Conservation (phyloP, 495 filamentous ascomycete genomes). For the Lasiosphaeria hispida region DNA sequence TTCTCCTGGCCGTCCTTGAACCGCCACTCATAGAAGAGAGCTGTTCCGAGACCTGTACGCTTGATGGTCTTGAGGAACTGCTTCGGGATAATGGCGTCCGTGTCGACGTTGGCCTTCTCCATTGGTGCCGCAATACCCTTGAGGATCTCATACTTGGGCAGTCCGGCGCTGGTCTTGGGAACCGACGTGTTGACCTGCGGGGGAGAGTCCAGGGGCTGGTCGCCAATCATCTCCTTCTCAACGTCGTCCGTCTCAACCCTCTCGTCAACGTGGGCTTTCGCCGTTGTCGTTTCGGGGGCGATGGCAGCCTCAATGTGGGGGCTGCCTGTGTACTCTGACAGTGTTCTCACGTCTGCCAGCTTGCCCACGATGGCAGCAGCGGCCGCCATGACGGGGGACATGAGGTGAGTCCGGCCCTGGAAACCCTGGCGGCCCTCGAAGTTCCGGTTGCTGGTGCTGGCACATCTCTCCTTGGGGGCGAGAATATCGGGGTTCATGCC, state of each 20-base stretch:
- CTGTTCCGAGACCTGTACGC: conserved; percentile 85
- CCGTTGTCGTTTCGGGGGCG: conserved; percentile 23
- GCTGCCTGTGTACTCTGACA: conserved; percentile 59
- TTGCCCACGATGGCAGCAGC: conserved; percentile 87
- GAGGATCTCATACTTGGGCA: conserved; percentile 76
- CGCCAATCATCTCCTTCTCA: conserved; percentile 69
- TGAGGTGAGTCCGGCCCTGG: conserved; percentile 87
- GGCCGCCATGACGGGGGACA: conserved; percentile 96
- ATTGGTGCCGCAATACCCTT: conserved; percentile 88
- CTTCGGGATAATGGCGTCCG: conserved; percentile 98
- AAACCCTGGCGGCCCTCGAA: conserved; percentile 97
- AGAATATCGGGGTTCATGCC: conserved; percentile 99
- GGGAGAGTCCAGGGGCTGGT: conserved; percentile 70
- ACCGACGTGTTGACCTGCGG: conserved; percentile 58
- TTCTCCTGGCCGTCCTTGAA: conserved; percentile 74
- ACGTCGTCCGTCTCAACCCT: conserved; percentile 67
- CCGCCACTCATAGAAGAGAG: conserved; percentile 82
- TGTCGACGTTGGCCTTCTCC: conserved; percentile 88
- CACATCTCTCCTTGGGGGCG: conserved; percentile 89
- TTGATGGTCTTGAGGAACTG: conserved; percentile 99
- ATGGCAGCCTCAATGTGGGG: conserved; percentile 39
- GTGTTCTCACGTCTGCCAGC: conserved; percentile 84
- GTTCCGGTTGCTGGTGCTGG: conserved; percentile 94
- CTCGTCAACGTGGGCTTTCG: conserved; percentile 67
- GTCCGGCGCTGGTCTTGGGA: conserved; percentile 55